Conservation (phyloP, 306 rosid genomes). For the Hippophae tibetana region DNA sequence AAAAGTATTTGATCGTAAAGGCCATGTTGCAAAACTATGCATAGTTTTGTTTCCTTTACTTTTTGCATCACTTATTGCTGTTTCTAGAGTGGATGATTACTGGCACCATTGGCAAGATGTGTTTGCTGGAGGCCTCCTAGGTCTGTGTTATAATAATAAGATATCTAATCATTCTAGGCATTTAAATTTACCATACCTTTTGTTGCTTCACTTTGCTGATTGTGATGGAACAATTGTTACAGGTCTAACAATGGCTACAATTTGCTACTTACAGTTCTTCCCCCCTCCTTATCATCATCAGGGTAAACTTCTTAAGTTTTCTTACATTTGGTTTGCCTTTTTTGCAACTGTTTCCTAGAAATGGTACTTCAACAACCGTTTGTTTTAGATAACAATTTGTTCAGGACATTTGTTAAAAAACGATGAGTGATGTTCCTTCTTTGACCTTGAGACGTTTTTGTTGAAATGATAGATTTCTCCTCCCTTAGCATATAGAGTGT, state of each 20-base stretch:
- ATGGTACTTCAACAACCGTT: background rate
- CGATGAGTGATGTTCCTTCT: too few relatives aligned
- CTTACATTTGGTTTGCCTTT: background rate
- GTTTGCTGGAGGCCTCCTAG: conserved; percentile 68
- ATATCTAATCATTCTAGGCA: background rate
- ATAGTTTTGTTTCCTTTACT: conserved; percentile 68
- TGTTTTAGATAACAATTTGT: background rate
- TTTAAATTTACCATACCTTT: background rate
- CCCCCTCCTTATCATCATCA: conserved; percentile 54
- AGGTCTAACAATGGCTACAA: conserved; percentile 68
- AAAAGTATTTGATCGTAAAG: conserved; percentile 62
- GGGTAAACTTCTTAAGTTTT: conserved; percentile 34
- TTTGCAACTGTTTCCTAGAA: background rate
- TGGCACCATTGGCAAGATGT: conserved; percentile 99
- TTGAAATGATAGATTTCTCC: background rate
- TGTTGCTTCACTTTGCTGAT: background rate
- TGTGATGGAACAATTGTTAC: conserved; percentile 18
- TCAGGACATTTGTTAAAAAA: too few relatives aligned
- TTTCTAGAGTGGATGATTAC: conserved; percentile 82
- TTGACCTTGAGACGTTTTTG: background rate
- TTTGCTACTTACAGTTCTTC: conserved; percentile 86
- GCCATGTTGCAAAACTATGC: conserved; percentile 81
- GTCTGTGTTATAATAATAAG: conserved; percentile 20
- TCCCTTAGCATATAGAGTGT: too few relatives aligned
- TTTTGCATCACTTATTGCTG: conserved; percentile 57